Conservation (phyloP, 176 grass and related monocot species). For the Melocanna baccifera region DNA sequence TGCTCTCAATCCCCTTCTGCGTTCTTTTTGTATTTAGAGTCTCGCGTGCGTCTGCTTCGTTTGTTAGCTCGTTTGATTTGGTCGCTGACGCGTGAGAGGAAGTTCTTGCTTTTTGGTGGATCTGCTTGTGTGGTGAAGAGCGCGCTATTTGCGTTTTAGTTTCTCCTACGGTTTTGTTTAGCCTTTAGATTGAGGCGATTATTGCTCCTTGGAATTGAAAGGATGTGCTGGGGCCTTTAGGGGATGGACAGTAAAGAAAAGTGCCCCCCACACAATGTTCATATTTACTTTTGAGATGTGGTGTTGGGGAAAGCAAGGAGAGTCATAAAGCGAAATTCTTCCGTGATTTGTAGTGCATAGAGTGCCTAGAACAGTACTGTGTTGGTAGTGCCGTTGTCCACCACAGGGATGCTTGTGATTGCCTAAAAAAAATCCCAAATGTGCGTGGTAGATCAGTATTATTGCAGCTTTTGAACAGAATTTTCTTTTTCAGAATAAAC, state of each 20-base stretch:
- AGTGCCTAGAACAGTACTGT: background rate
- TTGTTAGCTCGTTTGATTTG: constrained; percentile 18
- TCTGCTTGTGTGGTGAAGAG: constrained; percentile 10
- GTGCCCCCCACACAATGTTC: background rate
- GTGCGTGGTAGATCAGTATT: background rate
- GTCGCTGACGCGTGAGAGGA: background rate
- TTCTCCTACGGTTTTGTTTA: background rate
- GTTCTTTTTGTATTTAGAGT: background rate
- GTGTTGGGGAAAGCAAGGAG: background rate
- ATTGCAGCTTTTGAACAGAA: background rate
- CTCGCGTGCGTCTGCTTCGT: background rate
- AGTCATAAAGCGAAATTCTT: background rate
- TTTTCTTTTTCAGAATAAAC: background rate
- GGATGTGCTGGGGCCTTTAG: background rate
- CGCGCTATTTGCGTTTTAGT: background rate
- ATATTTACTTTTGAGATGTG: background rate
- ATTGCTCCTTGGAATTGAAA: background rate
- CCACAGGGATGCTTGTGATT: background rate
- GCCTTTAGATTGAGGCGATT: background rate
- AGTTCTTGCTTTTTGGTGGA: background rate
- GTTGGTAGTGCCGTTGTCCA: background rate
- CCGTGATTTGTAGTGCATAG: background rate
- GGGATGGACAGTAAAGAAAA: background rate
- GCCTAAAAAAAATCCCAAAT: too few species aligned
- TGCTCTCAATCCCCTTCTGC: background rate